Evolutionary conservation across 768 basidiomycete genomes (phyloP).

Genomic region (Podaxis sp.): DNA sequence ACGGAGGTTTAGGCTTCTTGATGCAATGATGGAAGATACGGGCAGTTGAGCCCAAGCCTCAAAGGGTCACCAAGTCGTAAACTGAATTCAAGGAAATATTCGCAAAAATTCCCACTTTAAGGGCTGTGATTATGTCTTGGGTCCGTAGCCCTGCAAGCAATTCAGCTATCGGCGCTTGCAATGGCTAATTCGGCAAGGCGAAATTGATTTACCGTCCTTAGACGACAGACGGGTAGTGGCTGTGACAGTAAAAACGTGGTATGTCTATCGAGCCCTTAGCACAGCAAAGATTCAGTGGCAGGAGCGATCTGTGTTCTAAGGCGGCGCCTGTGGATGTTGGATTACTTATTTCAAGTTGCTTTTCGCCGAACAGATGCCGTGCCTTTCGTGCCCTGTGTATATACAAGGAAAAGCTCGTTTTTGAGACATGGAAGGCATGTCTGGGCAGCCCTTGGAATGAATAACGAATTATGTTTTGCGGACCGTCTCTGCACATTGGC

Average conservation of each 20-base stretch:
- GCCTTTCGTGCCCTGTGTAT: neutral
- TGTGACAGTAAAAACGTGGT: neutral
- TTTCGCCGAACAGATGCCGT: neutral
- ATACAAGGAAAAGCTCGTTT: neutral
- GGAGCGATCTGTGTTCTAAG: neutral
- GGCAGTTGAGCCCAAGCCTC: too few relatives aligned
- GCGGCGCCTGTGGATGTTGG: neutral
- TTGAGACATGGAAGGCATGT: neutral
- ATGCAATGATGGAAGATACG: too few relatives aligned
- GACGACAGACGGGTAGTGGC: neutral
- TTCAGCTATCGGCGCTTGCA: neutral
- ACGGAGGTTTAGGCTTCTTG: too few relatives aligned
- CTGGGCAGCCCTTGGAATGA: neutral
- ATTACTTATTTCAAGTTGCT: neutral
- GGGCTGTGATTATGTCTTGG: neutral
- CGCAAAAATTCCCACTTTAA: neutral
- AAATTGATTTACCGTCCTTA: neutral
- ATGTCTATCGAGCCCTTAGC: neutral
- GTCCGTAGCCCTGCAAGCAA: too few relatives aligned
- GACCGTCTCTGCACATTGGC: neutral
- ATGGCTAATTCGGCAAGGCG: neutral
- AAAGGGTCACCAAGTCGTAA: neutral
- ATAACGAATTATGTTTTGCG: neutral
- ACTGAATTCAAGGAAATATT: neutral
- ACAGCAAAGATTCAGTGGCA: neutral